Evolutionary conservation across 2,329 filamentous ascomycete genomes (phyloP).

Genomic region (Sporothrix globosa): DNA sequence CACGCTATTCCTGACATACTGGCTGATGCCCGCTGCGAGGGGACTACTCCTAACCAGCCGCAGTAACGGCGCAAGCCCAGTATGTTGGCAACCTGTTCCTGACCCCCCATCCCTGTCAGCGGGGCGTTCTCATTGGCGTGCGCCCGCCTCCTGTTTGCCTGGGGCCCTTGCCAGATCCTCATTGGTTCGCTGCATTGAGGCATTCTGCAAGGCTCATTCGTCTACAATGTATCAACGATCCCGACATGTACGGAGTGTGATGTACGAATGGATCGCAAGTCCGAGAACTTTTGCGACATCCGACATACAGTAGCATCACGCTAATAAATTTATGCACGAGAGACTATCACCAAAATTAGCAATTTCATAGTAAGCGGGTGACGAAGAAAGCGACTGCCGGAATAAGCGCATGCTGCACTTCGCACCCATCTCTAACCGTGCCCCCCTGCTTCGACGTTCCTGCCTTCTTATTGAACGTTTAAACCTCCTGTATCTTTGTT

Average conservation of each 20-base stretch:
- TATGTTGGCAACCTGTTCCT: no score
- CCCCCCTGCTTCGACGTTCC: not conserved
- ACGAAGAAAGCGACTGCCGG: slow-evolving; percentile 9
- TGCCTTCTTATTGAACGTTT: not conserved
- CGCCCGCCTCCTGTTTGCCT: not conserved
- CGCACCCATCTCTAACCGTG: not conserved
- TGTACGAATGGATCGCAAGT: not conserved
- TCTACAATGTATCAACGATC: not conserved
- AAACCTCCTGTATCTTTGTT: not conserved
- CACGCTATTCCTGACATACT: not conserved
- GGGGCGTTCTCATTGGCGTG: slow-evolving; percentile 4
- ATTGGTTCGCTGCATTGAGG: slow-evolving; percentile 25
- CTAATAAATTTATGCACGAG: not conserved
- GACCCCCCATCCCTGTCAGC: slow-evolving; percentile 17
- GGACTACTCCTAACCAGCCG: not conserved
- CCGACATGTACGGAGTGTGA: no score
- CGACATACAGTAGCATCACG: not conserved
- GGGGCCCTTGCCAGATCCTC: slow-evolving; percentile 10
- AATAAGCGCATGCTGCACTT: not conserved
- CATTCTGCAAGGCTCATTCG: slow-evolving; percentile 30
- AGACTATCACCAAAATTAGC: slow-evolving; percentile 22
- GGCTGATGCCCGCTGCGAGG: not conserved
- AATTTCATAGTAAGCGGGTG: slow-evolving; percentile 7
- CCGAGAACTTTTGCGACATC: not conserved
- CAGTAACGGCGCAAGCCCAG: no score